phyloP scores from a whole-genome alignment of 208 protist genomes.

The Chromosphaera perkinsii region DNA sequence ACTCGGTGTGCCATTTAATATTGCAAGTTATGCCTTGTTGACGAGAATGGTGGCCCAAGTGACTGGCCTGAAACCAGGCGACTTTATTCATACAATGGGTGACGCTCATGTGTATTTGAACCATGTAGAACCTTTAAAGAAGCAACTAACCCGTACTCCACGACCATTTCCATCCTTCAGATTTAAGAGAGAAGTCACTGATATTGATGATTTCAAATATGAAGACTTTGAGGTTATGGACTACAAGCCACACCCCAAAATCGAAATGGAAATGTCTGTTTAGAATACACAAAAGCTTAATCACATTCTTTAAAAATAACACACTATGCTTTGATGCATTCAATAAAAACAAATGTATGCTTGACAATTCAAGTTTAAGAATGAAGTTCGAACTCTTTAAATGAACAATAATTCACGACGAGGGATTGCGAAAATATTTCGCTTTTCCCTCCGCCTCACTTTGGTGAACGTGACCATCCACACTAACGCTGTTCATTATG shows the following conservation, averaged over 20 bases:
- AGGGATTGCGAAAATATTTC: too few species aligned
- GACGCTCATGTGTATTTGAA: conserved; percentile 95
- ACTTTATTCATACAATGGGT: conserved; percentile 92
- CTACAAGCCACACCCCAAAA: conserved; percentile 83
- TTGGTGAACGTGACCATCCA: too few species aligned
- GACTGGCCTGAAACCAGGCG: conserved; percentile 78
- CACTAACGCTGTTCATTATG: too few species aligned
- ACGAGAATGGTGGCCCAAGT: conserved; percentile 71
- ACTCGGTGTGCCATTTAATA: conserved; percentile 98
- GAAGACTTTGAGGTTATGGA: conserved; percentile 84
- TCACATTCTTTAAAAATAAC: too few species aligned
- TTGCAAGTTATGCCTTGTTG: conserved; percentile 91
- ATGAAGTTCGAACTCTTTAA: too few species aligned
- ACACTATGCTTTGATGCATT: too few species aligned
- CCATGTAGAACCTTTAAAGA: conserved; percentile 88
- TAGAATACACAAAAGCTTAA: conserved; percentile 56
- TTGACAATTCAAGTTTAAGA: too few species aligned
- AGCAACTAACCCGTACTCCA: conserved; percentile 66
- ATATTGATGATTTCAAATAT: conserved; percentile 80
- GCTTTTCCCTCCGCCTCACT: too few species aligned
- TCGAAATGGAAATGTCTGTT: conserved; percentile 95
- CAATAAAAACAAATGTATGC: too few species aligned
- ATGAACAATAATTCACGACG: too few species aligned
- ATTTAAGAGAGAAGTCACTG: conserved; percentile 45
- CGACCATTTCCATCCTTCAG: conserved; percentile 78